These are phyloP conservation scores for Botrytis elliptica DNA, from an alignment of 2,329 filamentous ascomycete genomes.

Conservation along the genomic window DNA sequence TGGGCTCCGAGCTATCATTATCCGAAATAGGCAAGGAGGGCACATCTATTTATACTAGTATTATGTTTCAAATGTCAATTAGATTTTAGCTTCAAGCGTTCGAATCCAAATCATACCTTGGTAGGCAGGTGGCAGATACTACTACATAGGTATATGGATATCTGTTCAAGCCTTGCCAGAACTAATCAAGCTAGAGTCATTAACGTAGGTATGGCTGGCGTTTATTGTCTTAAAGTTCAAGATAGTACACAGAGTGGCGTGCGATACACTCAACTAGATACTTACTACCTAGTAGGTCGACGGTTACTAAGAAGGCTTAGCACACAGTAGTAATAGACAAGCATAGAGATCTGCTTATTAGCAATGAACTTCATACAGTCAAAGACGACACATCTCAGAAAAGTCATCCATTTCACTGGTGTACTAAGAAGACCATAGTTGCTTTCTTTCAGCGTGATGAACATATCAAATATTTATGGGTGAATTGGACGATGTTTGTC, in stretches of 20 bases:
- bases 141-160: neutral
- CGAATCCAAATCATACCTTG: neutral
- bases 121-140: neutral
- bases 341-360: neutral
- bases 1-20: neutral
- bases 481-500: neutral
- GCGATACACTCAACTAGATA: neutral
- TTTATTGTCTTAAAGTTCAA: neutral
- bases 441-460: neutral
- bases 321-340: neutral
- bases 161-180: neutral
- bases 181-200: neutral
- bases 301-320: neutral
- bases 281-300: neutral
- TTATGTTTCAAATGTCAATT: neutral
- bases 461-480: neutral
- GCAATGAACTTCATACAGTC: neutral
- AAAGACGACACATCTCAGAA: neutral
- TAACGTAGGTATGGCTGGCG: neutral
- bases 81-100: neutral
- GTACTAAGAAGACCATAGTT: neutral
- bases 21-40: neutral
- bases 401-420: neutral
- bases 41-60: neutral
- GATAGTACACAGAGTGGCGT: neutral